Conservation (phyloP, 139 green algal genomes). For the Zygnema cylindricum region DNA sequence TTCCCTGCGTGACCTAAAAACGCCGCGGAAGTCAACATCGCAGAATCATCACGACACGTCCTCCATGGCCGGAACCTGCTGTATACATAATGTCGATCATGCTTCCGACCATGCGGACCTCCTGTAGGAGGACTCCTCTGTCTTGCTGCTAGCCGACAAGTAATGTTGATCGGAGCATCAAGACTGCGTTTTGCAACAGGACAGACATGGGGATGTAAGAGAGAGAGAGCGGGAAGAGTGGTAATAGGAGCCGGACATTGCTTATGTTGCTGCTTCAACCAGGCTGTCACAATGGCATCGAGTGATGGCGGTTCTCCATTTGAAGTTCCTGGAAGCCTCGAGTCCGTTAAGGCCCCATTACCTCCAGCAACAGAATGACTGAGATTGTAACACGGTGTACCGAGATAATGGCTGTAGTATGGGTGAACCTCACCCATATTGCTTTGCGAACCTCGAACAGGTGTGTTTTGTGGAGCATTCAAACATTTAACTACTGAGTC, state of each 20-base stretch:
- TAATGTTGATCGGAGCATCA: conserved; percentile 68
- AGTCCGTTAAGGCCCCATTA: background rate
- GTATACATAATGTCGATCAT: conserved; percentile 69
- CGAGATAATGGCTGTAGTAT: conserved; percentile 10
- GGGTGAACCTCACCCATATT: background rate
- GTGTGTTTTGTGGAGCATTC: background rate
- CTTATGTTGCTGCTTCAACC: conserved; percentile 79
- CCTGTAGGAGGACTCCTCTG: conserved; percentile 56
- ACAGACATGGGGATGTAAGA: conserved; percentile 63
- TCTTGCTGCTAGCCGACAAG: conserved; percentile 47
- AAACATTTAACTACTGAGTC: background rate
- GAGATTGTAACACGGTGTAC: background rate
- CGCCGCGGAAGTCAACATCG: conserved; percentile 59
- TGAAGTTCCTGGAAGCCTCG: background rate
- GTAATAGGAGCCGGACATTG: conserved; percentile 69
- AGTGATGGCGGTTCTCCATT: conserved; percentile 52
- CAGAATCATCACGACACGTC: conserved; percentile 66
- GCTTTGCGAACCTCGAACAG: background rate
- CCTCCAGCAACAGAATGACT: background rate
- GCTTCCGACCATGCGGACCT: conserved; percentile 62
- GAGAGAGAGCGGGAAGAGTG: conserved; percentile 73
- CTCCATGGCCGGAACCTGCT: conserved; percentile 73
- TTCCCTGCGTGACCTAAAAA: conserved; percentile 65
- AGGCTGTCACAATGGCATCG: conserved; percentile 72
- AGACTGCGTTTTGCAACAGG: conserved; percentile 60